Percentiles rank a stretch among this genome's conserved stretches.
Evolutionary conservation across 2,329 filamentous ascomycete genomes (phyloP).

Genomic region (Phialophora tarda): DNA sequence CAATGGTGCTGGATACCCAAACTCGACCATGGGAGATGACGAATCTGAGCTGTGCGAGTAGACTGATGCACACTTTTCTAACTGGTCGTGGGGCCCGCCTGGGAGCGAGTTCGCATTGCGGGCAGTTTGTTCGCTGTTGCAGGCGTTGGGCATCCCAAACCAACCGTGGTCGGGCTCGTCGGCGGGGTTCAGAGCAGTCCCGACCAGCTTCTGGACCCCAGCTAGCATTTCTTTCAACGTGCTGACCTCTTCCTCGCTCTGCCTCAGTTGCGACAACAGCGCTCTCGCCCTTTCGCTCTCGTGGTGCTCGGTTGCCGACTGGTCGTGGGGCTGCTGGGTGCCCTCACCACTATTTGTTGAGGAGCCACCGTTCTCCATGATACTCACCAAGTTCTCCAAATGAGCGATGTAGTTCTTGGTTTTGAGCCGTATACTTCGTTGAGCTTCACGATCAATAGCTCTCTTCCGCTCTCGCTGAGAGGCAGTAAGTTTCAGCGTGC

Average conservation of each 20-base stretch:
- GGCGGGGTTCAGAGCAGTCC: slow-evolving; percentile 10
- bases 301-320: background rate
- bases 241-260: slow-evolving; percentile 28
- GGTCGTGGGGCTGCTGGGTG: background rate
- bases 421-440: slow-evolving; percentile 29
- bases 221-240: slow-evolving; percentile 20
- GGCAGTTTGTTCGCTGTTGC: background rate
- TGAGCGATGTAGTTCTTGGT: slow-evolving; percentile 33
- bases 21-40: slow-evolving; percentile 18
- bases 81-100: slow-evolving; percentile 11
- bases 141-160: background rate
- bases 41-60: slow-evolving; percentile 24
- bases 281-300: slow-evolving; percentile 19
- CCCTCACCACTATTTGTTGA: background rate
- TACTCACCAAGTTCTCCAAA: slow-evolving; percentile 28
- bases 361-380: slow-evolving; percentile 23
- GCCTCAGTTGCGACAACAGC: slow-evolving; percentile 22
- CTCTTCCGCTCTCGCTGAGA: slow-evolving; percentile 32
- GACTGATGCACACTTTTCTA: slow-evolving; percentile 18
- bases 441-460: slow-evolving; percentile 30
- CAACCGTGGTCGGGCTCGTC: background rate
- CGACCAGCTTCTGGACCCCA: slow-evolving; percentile 26
- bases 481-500: slow-evolving; percentile 24
- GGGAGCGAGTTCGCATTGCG: background rate
- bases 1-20: slow-evolving; percentile 8